phyloP scores from a whole-genome alignment of 2,329 filamentous ascomycete genomes.

The Simplicillium sp. region DNA sequence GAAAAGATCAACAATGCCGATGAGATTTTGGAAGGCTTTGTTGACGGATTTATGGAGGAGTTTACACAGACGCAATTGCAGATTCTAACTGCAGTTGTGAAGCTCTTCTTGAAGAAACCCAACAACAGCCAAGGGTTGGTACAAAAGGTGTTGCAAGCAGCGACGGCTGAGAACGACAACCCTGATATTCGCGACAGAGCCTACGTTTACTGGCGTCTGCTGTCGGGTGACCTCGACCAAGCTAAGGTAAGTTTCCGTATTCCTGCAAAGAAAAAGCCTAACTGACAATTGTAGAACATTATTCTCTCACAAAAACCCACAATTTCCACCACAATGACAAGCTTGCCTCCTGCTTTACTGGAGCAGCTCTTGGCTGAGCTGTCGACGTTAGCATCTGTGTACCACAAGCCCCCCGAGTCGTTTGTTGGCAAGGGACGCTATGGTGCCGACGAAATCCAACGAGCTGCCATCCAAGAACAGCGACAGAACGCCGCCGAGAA shows the following conservation, averaged over 20 bases:
- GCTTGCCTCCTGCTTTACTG: constrained; percentile 70
- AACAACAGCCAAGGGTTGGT: constrained; percentile 84
- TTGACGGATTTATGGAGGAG: constrained; percentile 91
- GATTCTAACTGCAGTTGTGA: constrained; percentile 93
- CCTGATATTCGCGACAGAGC: constrained; percentile 94
- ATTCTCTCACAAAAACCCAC: constrained; percentile 90
- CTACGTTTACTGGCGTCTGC: constrained; percentile 94
- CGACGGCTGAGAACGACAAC: constrained; percentile 93
- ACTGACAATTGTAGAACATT: constrained; percentile 49
- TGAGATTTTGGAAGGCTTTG: constrained; percentile 83
- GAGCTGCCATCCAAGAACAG: constrained; percentile 93
- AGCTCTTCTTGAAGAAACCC: constrained; percentile 94
- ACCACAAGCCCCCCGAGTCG: constrained; percentile 97
- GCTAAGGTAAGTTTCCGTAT: constrained; percentile 55
- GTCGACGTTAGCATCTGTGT: constrained; percentile 91
- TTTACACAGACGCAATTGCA: constrained; percentile 97
- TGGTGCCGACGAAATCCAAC: constrained; percentile 88
- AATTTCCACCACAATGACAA: constrained; percentile 89
- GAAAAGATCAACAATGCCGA: constrained; percentile 99
- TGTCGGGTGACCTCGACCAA: constrained; percentile 84
- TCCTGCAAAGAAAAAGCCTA: too few relatives aligned
- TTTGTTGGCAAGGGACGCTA: constrained; percentile 94
- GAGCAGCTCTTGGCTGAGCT: constrained; percentile 87
- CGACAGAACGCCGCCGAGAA: constrained; percentile 87
- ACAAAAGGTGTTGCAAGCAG: constrained; percentile 86